These are phyloP conservation scores for Venturia oleaginea DNA, from an alignment of 2,329 filamentous ascomycete genomes.

Conservation along the genomic window DNA sequence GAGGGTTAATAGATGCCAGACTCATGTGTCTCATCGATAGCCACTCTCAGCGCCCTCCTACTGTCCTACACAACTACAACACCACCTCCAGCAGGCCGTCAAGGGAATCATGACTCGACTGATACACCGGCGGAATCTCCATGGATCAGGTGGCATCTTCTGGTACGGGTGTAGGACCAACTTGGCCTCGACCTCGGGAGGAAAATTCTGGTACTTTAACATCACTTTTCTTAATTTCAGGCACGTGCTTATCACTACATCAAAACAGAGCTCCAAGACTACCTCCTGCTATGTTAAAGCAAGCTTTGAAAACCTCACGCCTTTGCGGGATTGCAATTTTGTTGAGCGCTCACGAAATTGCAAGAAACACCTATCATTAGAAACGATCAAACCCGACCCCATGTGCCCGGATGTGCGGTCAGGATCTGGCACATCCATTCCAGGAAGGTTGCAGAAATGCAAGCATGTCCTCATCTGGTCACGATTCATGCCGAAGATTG, in stretches of 20 bases:
- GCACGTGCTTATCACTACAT: no score
- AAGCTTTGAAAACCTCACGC: background rate
- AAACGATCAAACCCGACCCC: background rate
- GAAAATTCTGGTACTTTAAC: background rate
- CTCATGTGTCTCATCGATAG: background rate
- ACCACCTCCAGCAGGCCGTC: background rate
- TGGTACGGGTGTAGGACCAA: no score
- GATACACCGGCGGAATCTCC: background rate
- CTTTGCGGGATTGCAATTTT: background rate
- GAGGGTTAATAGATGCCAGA: background rate
- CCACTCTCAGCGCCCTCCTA: no score
- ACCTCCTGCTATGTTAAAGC: no score
- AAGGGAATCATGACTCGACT: background rate
- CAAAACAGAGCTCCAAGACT: no score
- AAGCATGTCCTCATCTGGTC: background rate
- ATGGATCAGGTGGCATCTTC: background rate
- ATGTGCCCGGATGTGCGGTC: background rate
- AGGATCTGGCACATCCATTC: background rate
- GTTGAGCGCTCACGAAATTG: background rate
- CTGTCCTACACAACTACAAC: background rate
- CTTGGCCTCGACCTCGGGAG: background rate
- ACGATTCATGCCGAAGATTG: background rate
- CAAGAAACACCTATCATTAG: background rate
- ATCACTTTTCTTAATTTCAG: no score
- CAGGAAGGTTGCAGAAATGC: background rate